Conservation (phyloP, 1,284 basidiomycete species). For the Abortiporus biennis region DNA sequence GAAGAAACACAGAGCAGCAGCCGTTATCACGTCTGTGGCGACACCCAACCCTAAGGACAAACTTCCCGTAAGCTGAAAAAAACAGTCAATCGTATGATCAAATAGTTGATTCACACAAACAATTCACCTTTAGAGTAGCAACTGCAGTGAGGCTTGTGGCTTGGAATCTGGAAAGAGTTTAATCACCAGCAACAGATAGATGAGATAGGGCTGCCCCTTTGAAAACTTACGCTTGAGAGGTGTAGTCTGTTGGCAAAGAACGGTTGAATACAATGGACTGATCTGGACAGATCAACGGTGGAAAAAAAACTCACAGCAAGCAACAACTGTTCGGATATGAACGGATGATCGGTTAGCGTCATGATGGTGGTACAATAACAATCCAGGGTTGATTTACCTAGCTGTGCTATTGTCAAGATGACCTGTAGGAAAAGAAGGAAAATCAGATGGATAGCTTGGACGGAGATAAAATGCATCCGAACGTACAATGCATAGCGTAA, state of each 20-base stretch:
- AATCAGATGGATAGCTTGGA: not conserved
- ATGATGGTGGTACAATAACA: not conserved
- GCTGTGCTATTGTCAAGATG: constrained; percentile 38
- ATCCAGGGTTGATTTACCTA: constrained; percentile 29
- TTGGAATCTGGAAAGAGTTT: constrained; percentile 10
- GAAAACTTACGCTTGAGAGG: constrained; percentile 44
- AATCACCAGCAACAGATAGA: too few relatives aligned
- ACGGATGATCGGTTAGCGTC: not conserved
- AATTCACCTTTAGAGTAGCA: constrained; percentile 15
- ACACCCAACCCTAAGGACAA: constrained; percentile 38
- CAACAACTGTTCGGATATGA: not conserved
- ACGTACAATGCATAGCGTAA: constrained; percentile 53
- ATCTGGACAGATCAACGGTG: too few relatives aligned
- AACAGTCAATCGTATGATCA: too few relatives aligned
- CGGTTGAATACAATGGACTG: too few relatives aligned
- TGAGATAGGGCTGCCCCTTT: not conserved
- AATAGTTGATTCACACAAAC: too few relatives aligned
- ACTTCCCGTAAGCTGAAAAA: constrained; percentile 32
- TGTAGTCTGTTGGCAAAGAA: constrained; percentile 26
- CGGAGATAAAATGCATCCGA: constrained; percentile 1
- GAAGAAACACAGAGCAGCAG: constrained; percentile 44
- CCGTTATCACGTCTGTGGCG: constrained; percentile 41
- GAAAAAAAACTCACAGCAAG: not conserved
- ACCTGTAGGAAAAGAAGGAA: constrained; percentile 26
- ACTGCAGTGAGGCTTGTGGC: constrained; percentile 18